These are phyloP conservation scores for Aegilops tauschii DNA, from an alignment of 176 grass and related monocot species.

Conservation along the genomic window DNA sequence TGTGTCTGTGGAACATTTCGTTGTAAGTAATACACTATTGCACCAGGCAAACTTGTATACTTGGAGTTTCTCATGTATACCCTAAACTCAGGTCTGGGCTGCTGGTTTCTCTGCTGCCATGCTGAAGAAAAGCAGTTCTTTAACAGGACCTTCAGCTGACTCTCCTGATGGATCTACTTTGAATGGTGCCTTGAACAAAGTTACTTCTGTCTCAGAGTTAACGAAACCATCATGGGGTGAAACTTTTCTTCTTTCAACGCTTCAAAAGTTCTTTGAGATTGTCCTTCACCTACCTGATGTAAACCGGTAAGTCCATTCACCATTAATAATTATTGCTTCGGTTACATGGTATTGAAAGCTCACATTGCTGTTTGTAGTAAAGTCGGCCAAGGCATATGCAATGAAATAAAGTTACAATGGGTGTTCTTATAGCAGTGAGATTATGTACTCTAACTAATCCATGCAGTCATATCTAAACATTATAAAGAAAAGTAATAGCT, in stretches of 20 bases:
- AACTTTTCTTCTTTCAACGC: constrained; percentile 64
- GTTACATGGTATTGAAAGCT: constrained; percentile 7
- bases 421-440: neutral
- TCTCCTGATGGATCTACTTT: constrained; percentile 34
- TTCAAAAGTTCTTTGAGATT: constrained; percentile 71
- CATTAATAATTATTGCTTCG: neutral
- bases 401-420: neutral
- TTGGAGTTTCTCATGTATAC: constrained; percentile 38
- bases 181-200: constrained; percentile 42
- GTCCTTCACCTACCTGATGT: constrained; percentile 67
- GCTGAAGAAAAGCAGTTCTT: constrained; percentile 69
- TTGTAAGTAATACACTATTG: neutral
- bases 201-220: constrained; percentile 30
- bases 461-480: neutral
- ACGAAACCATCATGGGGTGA: constrained; percentile 50
- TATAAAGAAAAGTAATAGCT: neutral
- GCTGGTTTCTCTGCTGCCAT: constrained; percentile 93
- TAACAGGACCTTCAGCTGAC: constrained; percentile 41
- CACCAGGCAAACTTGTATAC: constrained; percentile 6
- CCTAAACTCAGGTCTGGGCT: constrained; percentile 77
- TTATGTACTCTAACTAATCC: neutral
- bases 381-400: neutral
- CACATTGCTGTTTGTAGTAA: neutral
- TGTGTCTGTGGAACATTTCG: neutral
- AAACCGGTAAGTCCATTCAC: constrained; percentile 58